phyloP scores from a whole-genome alignment of 768 basidiomycete genomes.

The Tulasnella sp. region DNA sequence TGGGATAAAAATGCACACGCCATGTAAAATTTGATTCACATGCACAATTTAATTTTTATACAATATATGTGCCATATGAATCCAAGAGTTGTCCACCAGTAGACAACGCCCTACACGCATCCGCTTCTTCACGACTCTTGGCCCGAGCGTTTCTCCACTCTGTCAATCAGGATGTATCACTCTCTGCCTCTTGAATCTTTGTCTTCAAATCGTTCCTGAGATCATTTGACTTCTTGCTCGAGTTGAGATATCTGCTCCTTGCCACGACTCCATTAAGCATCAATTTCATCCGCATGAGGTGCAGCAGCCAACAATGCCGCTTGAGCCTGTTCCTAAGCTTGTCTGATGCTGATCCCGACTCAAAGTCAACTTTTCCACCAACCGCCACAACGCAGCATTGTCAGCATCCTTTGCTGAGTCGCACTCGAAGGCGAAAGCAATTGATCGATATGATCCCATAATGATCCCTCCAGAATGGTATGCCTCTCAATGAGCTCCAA shows the following conservation, averaged over 20 bases:
- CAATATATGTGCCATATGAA: no score
- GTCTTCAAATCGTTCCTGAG: slow-evolving; percentile 71
- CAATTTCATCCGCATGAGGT: slow-evolving; percentile 64
- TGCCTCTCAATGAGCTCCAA: slow-evolving; percentile 56
- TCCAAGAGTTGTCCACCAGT: slow-evolving; percentile 81
- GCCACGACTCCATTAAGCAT: slow-evolving; percentile 55
- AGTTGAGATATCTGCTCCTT: slow-evolving; percentile 55
- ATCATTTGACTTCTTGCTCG: slow-evolving; percentile 65
- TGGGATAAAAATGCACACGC: no score
- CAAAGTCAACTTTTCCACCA: slow-evolving; percentile 56
- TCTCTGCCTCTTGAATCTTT: slow-evolving; percentile 58
- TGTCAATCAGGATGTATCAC: slow-evolving; percentile 46
- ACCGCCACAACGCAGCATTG: slow-evolving; percentile 42
- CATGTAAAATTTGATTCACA: no score
- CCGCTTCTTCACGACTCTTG: slow-evolving; percentile 86
- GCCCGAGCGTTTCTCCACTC: slow-evolving; percentile 87
- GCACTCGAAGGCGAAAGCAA: slow-evolving; percentile 60
- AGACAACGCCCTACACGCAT: slow-evolving; percentile 73
- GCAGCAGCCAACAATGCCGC: slow-evolving; percentile 63
- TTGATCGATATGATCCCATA: slow-evolving; percentile 66
- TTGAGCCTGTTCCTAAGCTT: slow-evolving; percentile 76
- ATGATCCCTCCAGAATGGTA: slow-evolving; percentile 42
- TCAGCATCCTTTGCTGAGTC: slow-evolving; percentile 72
- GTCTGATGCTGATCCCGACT: slow-evolving; percentile 76
- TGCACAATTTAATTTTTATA: no score